Conservation (phyloP, 1,139 yeast genomes). For the Lodderomyces orthopsilosis region DNA sequence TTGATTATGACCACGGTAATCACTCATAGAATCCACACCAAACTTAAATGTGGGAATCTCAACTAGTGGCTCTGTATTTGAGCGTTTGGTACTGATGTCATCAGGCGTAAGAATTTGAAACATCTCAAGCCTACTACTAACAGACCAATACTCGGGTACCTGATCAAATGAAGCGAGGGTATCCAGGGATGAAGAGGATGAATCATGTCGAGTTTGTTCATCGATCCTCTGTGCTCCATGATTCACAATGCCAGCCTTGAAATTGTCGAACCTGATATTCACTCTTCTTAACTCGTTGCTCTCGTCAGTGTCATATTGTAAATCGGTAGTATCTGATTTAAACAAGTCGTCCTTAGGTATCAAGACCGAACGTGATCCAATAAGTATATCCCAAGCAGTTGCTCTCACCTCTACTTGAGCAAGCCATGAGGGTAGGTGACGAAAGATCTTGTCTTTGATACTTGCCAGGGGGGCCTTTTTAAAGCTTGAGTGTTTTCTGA, state of each 20-base stretch:
- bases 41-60: constrained; percentile 11
- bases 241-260: constrained; percentile 8
- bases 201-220: constrained; percentile 4
- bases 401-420: constrained; percentile 33
- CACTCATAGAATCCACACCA: constrained; percentile 8
- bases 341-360: constrained; percentile 44
- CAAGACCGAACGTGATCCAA: constrained; percentile 64
- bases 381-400: constrained; percentile 27
- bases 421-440: constrained; percentile 48
- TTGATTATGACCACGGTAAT: constrained; percentile 7
- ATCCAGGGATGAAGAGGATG: constrained; percentile 12
- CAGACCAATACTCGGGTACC: constrained; percentile 12
- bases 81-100: constrained; percentile 7
- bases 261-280: constrained; percentile 11
- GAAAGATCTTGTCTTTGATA: constrained; percentile 28
- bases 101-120: constrained; percentile 10
- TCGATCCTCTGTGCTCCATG: constrained; percentile 3
- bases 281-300: constrained; percentile 37
- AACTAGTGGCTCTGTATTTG: constrained; percentile 7
- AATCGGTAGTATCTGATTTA: constrained; percentile 28
- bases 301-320: constrained; percentile 36
- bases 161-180: constrained; percentile 10
- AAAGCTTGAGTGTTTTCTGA: neutral
- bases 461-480: neutral
- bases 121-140: constrained; percentile 9